Evolutionary conservation across 1,284 basidiomycete genomes (phyloP).

Genomic region (Heterobasidion irregulare): DNA sequence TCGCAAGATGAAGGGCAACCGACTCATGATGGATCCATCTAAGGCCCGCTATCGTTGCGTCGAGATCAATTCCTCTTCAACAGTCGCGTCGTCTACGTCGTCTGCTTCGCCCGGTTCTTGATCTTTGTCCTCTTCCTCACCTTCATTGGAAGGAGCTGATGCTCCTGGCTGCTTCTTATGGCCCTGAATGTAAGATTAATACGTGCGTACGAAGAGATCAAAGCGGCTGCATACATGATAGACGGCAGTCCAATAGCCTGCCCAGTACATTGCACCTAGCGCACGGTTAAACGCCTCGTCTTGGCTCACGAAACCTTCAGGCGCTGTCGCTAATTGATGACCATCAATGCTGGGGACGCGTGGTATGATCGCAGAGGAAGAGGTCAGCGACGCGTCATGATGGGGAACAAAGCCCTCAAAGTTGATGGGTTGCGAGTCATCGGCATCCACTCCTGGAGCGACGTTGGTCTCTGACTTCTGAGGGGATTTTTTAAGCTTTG

Average conservation of each 20-base stretch:
- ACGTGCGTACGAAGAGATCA: not conserved
- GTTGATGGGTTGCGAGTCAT: conserved; percentile 53
- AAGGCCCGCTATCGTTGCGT: conserved; percentile 23
- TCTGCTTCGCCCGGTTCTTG: conserved; percentile 20
- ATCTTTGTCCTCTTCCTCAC: conserved; percentile 14
- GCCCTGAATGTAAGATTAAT: conserved; percentile 3
- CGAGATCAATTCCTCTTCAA: conserved; percentile 25
- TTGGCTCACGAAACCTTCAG: conserved; percentile 23
- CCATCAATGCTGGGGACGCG: not conserved
- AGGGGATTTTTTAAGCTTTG: conserved; percentile 15
- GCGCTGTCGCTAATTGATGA: not conserved
- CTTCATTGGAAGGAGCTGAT: conserved; percentile 4
- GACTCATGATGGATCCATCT: not conserved
- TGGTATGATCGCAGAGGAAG: conserved; percentile 19
- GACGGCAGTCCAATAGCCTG: conserved; percentile 76
- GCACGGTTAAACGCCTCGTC: conserved; percentile 73
- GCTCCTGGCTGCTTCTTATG: conserved; percentile 7
- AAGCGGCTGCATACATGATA: conserved; percentile 46
- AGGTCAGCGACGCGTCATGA: conserved; percentile 51
- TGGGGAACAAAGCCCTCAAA: conserved; percentile 62
- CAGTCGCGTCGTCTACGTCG: conserved; percentile 17
- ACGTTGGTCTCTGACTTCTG: conserved; percentile 11
- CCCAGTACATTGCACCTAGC: conserved; percentile 72
- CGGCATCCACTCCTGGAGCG: conserved; percentile 12
- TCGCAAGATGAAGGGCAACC: not conserved